Evolutionary conservation across 305 asterid genomes (phyloP).

Genomic region (Solanum hybrid): DNA sequence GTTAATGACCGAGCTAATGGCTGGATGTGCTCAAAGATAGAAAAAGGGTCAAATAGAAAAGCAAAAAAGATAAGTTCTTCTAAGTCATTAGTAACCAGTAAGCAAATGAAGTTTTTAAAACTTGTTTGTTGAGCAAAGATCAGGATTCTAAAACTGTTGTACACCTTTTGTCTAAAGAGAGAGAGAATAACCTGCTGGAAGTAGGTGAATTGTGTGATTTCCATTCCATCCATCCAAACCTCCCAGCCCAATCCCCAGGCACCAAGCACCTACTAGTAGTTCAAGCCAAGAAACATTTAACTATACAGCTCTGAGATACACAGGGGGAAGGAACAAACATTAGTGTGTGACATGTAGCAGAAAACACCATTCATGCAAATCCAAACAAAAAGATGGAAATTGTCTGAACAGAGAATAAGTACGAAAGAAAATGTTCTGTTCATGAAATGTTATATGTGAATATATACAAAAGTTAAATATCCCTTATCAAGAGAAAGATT

Average conservation of each 20-base stretch:
- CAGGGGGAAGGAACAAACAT: background rate
- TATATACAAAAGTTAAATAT: background rate
- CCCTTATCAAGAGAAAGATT: conserved; percentile 5
- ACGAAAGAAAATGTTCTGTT: background rate
- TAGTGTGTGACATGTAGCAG: background rate
- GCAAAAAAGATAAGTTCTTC: background rate
- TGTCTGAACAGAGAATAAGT: background rate
- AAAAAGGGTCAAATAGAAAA: background rate
- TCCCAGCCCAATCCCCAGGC: conserved; percentile 99
- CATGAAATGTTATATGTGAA: background rate
- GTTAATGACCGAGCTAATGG: background rate
- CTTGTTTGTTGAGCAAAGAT: background rate
- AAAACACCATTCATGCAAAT: background rate
- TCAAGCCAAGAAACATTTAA: conserved; percentile 9
- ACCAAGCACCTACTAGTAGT: conserved; percentile 75
- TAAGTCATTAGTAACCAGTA: background rate
- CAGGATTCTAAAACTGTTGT: background rate
- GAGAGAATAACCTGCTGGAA: conserved; percentile 79
- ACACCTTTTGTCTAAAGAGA: conserved; percentile 1
- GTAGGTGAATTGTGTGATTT: conserved; percentile 97
- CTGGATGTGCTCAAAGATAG: background rate
- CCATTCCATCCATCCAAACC: conserved; percentile 99
- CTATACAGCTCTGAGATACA: background rate
- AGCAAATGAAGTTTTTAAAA: background rate
- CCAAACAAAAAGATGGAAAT: background rate